Conservation (phyloP, 768 basidiomycete genomes). For the Lactarius akahatsu region DNA sequence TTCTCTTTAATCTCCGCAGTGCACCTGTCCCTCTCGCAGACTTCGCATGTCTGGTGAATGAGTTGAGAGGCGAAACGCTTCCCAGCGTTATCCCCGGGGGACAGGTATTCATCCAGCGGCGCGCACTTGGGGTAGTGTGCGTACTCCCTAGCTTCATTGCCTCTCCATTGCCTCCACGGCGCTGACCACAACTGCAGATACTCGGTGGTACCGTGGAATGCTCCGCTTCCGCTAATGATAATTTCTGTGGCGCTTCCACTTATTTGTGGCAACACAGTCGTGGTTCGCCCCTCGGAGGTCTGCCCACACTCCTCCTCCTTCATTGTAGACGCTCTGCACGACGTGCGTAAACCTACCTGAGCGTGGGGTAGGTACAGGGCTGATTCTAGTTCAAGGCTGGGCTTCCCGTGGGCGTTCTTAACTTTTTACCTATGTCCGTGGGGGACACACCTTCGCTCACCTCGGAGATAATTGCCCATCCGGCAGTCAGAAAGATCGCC, state of each 20-base stretch:
- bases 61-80: slow-evolving; percentile 46
- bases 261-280: slow-evolving; percentile 56
- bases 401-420: slow-evolving; percentile 58
- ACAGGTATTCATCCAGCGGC: slow-evolving; percentile 44
- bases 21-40: slow-evolving; percentile 35
- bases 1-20: slow-evolving; percentile 33
- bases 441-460: slow-evolving; percentile 46
- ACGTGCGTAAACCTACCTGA: slow-evolving; percentile 32
- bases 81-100: slow-evolving; percentile 46
- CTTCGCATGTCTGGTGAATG: slow-evolving; percentile 38
- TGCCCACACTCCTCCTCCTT: slow-evolving; percentile 49
- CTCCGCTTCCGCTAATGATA: slow-evolving; percentile 46
- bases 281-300: slow-evolving; percentile 52
- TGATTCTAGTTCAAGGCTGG: slow-evolving; percentile 44
- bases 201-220: slow-evolving; percentile 58
- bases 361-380: background rate
- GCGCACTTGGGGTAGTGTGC: slow-evolving; percentile 55
- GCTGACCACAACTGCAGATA: slow-evolving; percentile 37
- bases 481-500: slow-evolving; percentile 52
- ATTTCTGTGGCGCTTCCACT: slow-evolving; percentile 48
- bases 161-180: background rate
- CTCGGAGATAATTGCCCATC: slow-evolving; percentile 55
- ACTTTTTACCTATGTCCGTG: slow-evolving; percentile 49
- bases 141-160: slow-evolving; percentile 28
- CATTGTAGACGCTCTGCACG: slow-evolving; percentile 47